phyloP scores from a whole-genome alignment of 2,329 filamentous ascomycete genomes.

The Aspergillus tanneri region DNA sequence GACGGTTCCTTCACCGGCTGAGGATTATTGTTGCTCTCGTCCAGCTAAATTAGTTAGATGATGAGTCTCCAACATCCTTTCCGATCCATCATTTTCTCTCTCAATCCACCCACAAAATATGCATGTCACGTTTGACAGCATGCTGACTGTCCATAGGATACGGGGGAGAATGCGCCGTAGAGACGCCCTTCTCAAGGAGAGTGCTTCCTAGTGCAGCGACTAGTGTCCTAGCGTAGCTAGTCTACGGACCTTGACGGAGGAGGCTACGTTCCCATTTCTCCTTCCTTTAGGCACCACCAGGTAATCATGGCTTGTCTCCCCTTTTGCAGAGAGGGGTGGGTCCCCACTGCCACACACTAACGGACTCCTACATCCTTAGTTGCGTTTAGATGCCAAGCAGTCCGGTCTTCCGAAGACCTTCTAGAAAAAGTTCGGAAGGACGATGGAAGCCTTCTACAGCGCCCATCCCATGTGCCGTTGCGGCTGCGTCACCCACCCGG shows the following conservation, averaged over 20 bases:
- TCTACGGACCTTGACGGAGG: conserved; percentile 15
- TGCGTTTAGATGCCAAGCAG: conserved; percentile 15
- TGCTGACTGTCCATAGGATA: conserved; percentile 8
- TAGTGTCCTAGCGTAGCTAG: conserved; percentile 16
- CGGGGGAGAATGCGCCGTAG: conserved; percentile 7
- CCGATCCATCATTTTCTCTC: background rate
- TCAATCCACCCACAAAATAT: background rate
- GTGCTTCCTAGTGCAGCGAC: conserved; percentile 12
- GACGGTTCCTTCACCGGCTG: conserved; percentile 6
- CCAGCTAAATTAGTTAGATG: conserved; percentile 1
- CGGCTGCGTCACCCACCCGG: conserved; percentile 14
- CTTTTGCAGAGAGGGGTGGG: conserved; percentile 2
- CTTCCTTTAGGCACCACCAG: conserved; percentile 1
- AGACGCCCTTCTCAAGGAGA: conserved; percentile 3
- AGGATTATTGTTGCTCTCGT: background rate
- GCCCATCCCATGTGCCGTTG: conserved; percentile 15
- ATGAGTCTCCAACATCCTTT: background rate
- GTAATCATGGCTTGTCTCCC: conserved; percentile 4
- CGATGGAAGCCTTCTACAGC: conserved; percentile 18
- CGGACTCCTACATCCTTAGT: conserved; percentile 15
- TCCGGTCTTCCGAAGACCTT: conserved; percentile 23
- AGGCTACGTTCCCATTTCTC: conserved; percentile 11
- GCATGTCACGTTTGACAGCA: conserved; percentile 20
- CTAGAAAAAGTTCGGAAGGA: conserved; percentile 20
- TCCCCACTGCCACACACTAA: conserved; percentile 20